These are phyloP conservation scores for Lathyrus tuberosus DNA, from an alignment of 306 rosid genomes.

Conservation along the genomic window DNA sequence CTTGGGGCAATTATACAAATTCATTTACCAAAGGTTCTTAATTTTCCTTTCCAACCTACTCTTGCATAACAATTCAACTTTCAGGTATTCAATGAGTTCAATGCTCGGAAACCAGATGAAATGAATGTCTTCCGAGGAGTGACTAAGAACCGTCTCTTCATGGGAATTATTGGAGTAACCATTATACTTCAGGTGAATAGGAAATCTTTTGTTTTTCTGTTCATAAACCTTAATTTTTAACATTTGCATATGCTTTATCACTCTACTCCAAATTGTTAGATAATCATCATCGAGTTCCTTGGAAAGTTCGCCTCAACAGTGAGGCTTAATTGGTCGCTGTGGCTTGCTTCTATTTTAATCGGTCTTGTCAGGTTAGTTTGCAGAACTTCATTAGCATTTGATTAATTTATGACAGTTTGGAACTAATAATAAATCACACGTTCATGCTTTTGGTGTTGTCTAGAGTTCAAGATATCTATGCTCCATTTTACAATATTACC, in stretches of 20 bases:
- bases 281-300: slow-evolving; percentile 78
- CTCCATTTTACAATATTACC: slow-evolving; percentile 1
- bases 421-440: background rate
- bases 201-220: slow-evolving; percentile 6
- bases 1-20: background rate
- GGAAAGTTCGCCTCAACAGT: slow-evolving; percentile 82
- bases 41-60: slow-evolving; percentile 6
- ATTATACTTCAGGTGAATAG: slow-evolving; percentile 69
- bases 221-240: slow-evolving; percentile 4
- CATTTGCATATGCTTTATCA: slow-evolving; percentile 28
- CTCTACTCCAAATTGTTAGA: slow-evolving; percentile 47
- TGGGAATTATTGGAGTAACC: slow-evolving; percentile 75
- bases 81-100: slow-evolving; percentile 92
- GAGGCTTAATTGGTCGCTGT: slow-evolving; percentile 64
- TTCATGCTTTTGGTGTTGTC: slow-evolving; percentile 18
- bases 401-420: slow-evolving; percentile 18
- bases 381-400: slow-evolving; percentile 25
- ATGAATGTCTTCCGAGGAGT: slow-evolving; percentile 81
- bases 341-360: slow-evolving; percentile 66
- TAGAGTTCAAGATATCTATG: slow-evolving; percentile 18
- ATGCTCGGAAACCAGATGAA: slow-evolving; percentile 95
- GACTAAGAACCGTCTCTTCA: slow-evolving; percentile 74
- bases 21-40: slow-evolving; percentile 20
- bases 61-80: slow-evolving; percentile 23
- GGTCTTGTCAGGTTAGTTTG: slow-evolving; percentile 65